Evolutionary conservation across 305 asterid species (phyloP).

Genomic region (Caryopteris hybrid): DNA sequence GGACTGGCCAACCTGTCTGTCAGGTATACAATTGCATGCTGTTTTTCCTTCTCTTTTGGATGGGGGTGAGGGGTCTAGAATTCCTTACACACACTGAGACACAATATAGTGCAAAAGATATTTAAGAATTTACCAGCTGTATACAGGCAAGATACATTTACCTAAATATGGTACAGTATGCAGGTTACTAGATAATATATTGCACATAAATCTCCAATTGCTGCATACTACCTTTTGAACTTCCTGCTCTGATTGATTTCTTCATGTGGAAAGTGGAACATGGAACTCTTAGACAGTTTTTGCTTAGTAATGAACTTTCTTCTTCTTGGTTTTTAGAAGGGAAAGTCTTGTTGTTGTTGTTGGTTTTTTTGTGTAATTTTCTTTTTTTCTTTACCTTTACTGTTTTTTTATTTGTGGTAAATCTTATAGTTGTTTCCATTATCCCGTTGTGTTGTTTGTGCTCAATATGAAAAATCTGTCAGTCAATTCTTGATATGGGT

Average conservation of each 20-base stretch:
- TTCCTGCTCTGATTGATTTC: neutral
- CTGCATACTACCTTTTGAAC: neutral
- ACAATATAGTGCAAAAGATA: neutral
- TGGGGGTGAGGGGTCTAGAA: neutral
- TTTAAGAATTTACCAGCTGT: neutral
- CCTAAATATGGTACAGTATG: constrained; percentile 1
- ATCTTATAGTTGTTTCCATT: constrained; percentile 2
- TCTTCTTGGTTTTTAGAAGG: constrained; percentile 16
- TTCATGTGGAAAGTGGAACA: neutral
- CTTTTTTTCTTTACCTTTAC: neutral
- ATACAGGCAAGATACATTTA: neutral
- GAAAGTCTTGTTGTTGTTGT: neutral
- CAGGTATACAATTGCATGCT: constrained; percentile 52
- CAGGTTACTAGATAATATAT: neutral
- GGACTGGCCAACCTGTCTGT: constrained; percentile 76
- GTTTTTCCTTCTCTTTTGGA: neutral
- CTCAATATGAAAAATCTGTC: neutral
- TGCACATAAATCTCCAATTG: constrained; percentile 1
- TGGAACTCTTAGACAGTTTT: constrained; percentile 5
- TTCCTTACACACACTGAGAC: neutral
- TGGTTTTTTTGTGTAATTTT: too few relatives aligned
- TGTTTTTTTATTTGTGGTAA: neutral
- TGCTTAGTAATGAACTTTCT: neutral
- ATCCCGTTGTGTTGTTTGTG: neutral
- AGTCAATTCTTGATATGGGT: neutral